Conservation (phyloP, 495 filamentous ascomycete species). For the Astrothelium macrocarpum region DNA sequence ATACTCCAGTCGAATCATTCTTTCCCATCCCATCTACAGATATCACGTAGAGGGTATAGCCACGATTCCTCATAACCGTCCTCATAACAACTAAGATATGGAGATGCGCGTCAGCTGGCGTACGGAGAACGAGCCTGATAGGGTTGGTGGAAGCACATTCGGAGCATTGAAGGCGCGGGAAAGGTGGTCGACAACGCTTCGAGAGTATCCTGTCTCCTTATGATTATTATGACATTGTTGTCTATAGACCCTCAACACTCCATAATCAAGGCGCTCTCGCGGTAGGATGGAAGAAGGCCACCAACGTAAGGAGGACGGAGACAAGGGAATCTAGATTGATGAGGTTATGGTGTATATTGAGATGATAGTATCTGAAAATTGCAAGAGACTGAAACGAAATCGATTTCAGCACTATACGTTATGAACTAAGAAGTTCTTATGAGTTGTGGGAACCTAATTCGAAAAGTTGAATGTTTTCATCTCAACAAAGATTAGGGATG, state of each 20-base stretch:
- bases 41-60: slow-evolving; percentile 61
- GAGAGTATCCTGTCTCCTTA: slow-evolving; percentile 55
- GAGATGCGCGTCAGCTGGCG: slow-evolving; percentile 55
- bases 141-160: slow-evolving; percentile 36
- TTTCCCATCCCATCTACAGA: slow-evolving; percentile 61
- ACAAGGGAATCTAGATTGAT: slow-evolving; percentile 49
- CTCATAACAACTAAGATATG: slow-evolving; percentile 55
- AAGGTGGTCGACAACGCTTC: slow-evolving; percentile 56
- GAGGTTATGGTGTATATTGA: slow-evolving; percentile 8
- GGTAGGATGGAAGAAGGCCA: slow-evolving; percentile 62
- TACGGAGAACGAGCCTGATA: slow-evolving; percentile 58
- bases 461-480: too few species aligned
- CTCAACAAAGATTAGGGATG: too few species aligned
- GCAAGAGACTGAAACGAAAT: not conserved
- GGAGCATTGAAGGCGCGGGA: slow-evolving; percentile 29
- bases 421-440: too few species aligned
- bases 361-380: not conserved
- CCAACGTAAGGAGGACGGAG: slow-evolving; percentile 62
- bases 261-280: too few species aligned
- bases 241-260: slow-evolving; percentile 54
- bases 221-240: slow-evolving; percentile 49
- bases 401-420: too few species aligned
- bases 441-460: too few species aligned
- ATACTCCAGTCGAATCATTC: slow-evolving; percentile 50
- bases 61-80: slow-evolving; percentile 63